These are phyloP conservation scores for Phytomonas sp. DNA, from an alignment of 208 protist species.

Conservation along the genomic window DNA sequence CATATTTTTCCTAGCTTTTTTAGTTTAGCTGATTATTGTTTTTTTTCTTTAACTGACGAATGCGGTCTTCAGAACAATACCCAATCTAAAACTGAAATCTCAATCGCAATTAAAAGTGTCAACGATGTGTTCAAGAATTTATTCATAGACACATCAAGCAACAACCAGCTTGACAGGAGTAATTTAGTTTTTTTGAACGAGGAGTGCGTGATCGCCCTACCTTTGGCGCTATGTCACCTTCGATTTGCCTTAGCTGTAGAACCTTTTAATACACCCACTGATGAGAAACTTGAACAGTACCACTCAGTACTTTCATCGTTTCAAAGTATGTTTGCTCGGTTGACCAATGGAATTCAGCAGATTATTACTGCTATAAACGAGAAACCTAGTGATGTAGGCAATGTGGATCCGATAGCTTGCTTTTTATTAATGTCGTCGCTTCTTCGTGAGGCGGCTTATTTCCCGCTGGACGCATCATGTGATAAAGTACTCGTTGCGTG, in stretches of 20 bases:
- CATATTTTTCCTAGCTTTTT: not conserved
- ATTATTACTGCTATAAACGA: not conserved
- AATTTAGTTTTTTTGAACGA: not conserved
- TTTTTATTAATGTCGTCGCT: not conserved
- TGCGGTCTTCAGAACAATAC: not conserved
- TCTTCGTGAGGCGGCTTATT: not conserved
- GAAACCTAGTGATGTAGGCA: not conserved
- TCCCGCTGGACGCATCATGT: slow-evolving; percentile 9
- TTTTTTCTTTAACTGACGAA: not conserved
- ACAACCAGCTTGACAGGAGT: not conserved
- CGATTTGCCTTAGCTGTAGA: not conserved
- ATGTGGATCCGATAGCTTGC: not conserved
- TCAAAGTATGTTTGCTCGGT: not conserved
- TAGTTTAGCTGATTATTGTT: not conserved
- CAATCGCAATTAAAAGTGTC: not conserved
- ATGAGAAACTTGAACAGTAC: not conserved
- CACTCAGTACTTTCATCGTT: not conserved
- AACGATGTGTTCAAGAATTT: not conserved
- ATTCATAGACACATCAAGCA: not conserved
- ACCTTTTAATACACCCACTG: not conserved
- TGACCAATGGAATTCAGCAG: not conserved
- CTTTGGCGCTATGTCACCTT: not conserved
- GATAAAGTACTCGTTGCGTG: slow-evolving; percentile 43
- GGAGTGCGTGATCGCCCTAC: not conserved
- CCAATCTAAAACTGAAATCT: not conserved